Conservation (phyloP, 2,329 filamentous ascomycete genomes). For the Aspergillus viridinutans region DNA sequence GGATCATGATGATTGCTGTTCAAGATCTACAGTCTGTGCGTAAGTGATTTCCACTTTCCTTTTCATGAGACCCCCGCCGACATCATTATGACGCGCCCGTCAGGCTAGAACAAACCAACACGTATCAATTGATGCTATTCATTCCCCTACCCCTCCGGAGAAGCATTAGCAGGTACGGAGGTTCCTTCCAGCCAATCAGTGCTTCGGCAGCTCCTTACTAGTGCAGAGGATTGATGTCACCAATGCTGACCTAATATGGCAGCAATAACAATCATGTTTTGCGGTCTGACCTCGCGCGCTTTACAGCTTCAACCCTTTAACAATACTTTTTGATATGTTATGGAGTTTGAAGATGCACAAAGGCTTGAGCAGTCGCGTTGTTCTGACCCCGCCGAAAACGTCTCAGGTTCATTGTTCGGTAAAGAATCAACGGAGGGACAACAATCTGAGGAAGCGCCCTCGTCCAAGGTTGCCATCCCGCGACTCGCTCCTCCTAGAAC, state of each 20-base stretch:
- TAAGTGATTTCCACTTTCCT: too few species aligned
- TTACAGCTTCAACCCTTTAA: not conserved
- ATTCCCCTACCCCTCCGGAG: too few species aligned
- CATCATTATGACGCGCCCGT: too few species aligned
- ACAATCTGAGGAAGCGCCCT: not conserved
- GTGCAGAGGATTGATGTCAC: not conserved
- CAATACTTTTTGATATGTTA: not conserved
- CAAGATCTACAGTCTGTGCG: too few species aligned
- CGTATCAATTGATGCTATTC: too few species aligned
- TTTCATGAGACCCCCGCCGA: too few species aligned
- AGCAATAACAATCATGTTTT: not conserved
- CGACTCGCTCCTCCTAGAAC: not conserved
- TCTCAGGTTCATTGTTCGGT: not conserved
- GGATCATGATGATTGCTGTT: too few species aligned
- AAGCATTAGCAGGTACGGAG: too few species aligned
- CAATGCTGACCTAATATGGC: not conserved
- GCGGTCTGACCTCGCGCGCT: not conserved
- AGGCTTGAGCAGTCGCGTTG: not conserved
- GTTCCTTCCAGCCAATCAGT: too few species aligned
- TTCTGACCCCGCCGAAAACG: not conserved
- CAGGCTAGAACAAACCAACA: too few species aligned
- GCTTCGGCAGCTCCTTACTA: too few species aligned
- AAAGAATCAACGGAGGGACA: not conserved
- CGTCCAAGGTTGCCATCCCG: not conserved
- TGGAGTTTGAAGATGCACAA: not conserved